Base-by-base conservation (phyloP, 305 asterid species). In the Nicotiana rustica region DNA sequence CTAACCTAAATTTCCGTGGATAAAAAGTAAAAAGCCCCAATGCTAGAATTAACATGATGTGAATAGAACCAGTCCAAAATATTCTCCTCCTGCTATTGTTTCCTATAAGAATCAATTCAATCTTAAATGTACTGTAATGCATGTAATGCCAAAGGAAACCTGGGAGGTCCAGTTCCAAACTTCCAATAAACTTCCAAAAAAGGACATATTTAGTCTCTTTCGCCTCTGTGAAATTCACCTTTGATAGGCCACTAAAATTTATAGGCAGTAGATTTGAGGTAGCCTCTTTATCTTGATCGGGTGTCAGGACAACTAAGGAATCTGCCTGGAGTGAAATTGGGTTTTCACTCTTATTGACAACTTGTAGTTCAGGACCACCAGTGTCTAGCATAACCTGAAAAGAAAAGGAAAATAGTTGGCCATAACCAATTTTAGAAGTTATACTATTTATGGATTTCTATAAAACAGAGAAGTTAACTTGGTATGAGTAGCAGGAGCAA, bases 311-410 rank as follows among this genome's bases (percentile, higher is more conserved):
- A 61, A 92, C 93, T 35, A 88, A 78, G 81, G 96, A 83, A 82
- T 85, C 92, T 77, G 89, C 96, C 79, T 89, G 64, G 14, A 94
- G 95, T 69, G 92, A 81, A 80, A 94, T 92, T 29, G 95, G 91
- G 5, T 81, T 88, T 83, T 92, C 92, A 0, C 90, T 82, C 81
- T 88, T 91, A 92, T 92, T 92, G 80, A 92, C 93, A 44, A 94
- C 91, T 84, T 89, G 93, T 85, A 94, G 88, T 89, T 95, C 98
- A 3, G 98, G 97, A 80, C 98, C 98, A 56, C 83, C 91, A 4
- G 98, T 95, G 82, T 95, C 98, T 29, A 95, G 97, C 98, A 95
- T 93, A 77, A 95, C 94, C 98, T 95, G 89, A 61, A 80, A 79
- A 76, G 55, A 66, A 21, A 35, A 67, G 81, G 68, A 10, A 41